Base-by-base conservation (phyloP, 208 protist genomes). In the Crithidia fasciculata region DNA sequence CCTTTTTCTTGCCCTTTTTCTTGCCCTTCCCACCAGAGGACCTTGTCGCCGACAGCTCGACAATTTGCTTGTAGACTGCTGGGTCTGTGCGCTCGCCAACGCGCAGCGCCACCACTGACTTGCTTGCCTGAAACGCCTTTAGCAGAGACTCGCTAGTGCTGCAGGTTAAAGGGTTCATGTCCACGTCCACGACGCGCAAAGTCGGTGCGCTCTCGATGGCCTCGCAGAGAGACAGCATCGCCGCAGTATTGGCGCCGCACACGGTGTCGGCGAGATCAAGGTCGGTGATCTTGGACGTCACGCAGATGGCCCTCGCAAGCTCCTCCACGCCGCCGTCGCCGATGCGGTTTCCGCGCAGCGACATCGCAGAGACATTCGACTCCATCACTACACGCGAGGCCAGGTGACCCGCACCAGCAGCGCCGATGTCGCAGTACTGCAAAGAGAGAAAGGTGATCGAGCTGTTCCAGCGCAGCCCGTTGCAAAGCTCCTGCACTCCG, bases 391-490 rank as follows among this genome's bases (percentile, higher is more conserved):
- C 80, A 8, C 75, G 80, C 15, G 86, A 79, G 5, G 89, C 86
- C 3, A 95, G 70, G n/a, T 73, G 56, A 13, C 71, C 64, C 3
- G 84, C 90, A 13, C 89, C 90, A 18, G 52, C 54, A 2, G 69
- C 10, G 37, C 65, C 79, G 16, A 97, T 82, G 8, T 57, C 70
- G 74, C 92, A 96, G 72, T 96, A 92, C 64, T 97, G 82, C 58
- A 97, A 43, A 10, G 90, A 95, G 36, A 97, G 82, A 0, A 82
- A 54, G 13, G 75, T 63, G 16, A 97, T 40, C 8, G 83, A 84
- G 28, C 78, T 85, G 76, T 96, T 97, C 92, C 94, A 97, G n/a
- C 84, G 79, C 6, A 96, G 68, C 6, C 80, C 88, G 47, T 83
- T 82, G 72, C 86, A 87, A 18, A 97, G 76, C 18, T 76, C 78